phyloP scores from a whole-genome alignment of 768 basidiomycete species.

The Pholiota molesta region DNA sequence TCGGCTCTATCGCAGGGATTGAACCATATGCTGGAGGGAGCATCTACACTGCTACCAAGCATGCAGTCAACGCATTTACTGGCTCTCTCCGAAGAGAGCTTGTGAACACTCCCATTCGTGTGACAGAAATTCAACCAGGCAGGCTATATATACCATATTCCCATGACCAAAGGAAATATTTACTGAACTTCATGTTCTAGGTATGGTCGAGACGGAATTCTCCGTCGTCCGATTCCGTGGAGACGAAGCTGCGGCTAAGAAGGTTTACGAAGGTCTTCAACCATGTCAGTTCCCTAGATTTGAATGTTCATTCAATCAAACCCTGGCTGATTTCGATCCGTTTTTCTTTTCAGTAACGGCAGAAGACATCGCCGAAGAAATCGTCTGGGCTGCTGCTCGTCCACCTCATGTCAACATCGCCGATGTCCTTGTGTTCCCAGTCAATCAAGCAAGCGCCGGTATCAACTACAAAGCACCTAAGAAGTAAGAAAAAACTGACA shows the following conservation, averaged over 20 bases:
- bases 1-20: slow-evolving; percentile 89
- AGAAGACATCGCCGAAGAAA: slow-evolving; percentile 94
- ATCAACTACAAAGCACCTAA: slow-evolving; percentile 57
- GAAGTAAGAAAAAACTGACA: slow-evolving; percentile 23
- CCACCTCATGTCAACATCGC: slow-evolving; percentile 93
- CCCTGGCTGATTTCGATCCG: neutral
- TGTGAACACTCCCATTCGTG: slow-evolving; percentile 90
- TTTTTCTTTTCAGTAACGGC: slow-evolving; percentile 59
- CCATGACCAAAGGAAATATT: neutral
- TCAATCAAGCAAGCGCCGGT: slow-evolving; percentile 76
- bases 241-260: slow-evolving; percentile 78
- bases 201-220: slow-evolving; percentile 70
- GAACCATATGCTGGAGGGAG: slow-evolving; percentile 91
- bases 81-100: slow-evolving; percentile 82
- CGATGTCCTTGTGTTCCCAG: slow-evolving; percentile 75
- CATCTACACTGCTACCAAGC: slow-evolving; percentile 92
- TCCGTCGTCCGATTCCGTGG: slow-evolving; percentile 90
- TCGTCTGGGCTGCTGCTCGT: slow-evolving; percentile 93
- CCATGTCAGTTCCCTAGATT: slow-evolving; percentile 63
- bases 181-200: slow-evolving; percentile 17
- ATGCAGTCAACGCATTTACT: slow-evolving; percentile 86
- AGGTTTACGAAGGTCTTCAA: slow-evolving; percentile 88
- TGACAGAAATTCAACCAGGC: slow-evolving; percentile 95
- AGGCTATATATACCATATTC: slow-evolving; percentile 15
- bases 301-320: neutral